Evolutionary conservation across 1,284 basidiomycete genomes (phyloP), one percentile per base, ranked within the genome.

Genomic region (Peniophora sp.): DNA sequence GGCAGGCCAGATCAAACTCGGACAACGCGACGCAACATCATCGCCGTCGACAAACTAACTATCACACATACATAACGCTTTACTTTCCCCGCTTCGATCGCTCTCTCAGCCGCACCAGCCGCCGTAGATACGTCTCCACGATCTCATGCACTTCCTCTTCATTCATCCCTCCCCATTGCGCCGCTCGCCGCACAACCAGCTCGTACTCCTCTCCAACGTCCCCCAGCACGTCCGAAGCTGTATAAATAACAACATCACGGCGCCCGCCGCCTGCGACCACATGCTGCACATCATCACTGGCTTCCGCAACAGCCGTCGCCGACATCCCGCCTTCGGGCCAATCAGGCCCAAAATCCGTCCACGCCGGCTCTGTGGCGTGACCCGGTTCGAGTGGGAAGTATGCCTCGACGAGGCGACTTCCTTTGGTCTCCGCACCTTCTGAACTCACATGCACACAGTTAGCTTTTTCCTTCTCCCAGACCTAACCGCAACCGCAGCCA

Each of bases 91-190:
- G 38, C 49, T 47, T 47, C 52, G 16, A n/a, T 52, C 20, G 55
- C 49, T 68, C 64, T 73, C 73, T 73, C 75, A 78, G 77, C 52
- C 73, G 66, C 55, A 69, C 57, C 27, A 88, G 53, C 47, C 85
- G 69, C 50, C 77, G 67, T 65, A 89, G 86, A 53, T 77, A 83
- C 50, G 66, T 65, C 61, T 82, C 81, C 20, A 85, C 68, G 22
- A 84, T 73, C 20, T 61, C 65, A 3, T 68, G 63, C 47, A 90
- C 46, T 56, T 76, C 70, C 34, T 77, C 74, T 17, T 65, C 67
- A 1, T 65, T 63, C 2, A 84, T 72, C 1, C 84, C 81, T 3
- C 72, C 64, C 73, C 79, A 81, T 38, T 58, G 51, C 8, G 74
- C 77, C 0, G 70, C 79, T 20, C 73, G 72, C 27, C 61, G 61